A percentile compares a stretch with the other conserved stretches of the same genome.
phyloP scores from a whole-genome alignment of 2,329 filamentous ascomycete genomes.

The Triangularia verruculosa region DNA sequence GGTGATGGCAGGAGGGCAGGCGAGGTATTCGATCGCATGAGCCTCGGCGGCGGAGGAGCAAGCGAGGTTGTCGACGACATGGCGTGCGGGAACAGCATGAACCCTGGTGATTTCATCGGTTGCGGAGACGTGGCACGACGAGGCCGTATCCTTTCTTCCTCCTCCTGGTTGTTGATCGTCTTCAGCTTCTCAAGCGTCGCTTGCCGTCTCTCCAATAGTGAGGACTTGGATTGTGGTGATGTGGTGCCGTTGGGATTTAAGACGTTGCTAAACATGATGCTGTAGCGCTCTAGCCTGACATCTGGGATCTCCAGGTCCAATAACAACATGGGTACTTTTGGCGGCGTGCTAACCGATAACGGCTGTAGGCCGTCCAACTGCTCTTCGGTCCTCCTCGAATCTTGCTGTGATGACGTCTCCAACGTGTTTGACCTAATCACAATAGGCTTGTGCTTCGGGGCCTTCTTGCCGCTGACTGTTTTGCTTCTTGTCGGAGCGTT shows the following conservation, averaged over 20 bases:
- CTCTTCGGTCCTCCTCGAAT: neutral
- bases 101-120: conserved; percentile 42
- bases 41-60: conserved; percentile 31
- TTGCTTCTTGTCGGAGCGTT: conserved; percentile 36
- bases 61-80: conserved; percentile 14
- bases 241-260: conserved; percentile 46
- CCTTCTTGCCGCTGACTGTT: conserved; percentile 33
- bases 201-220: conserved; percentile 55
- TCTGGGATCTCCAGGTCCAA: conserved; percentile 79
- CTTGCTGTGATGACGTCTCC: conserved; percentile 6
- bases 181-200: conserved; percentile 58
- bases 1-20: conserved; percentile 49
- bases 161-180: conserved; percentile 47
- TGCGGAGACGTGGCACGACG: conserved; percentile 51
- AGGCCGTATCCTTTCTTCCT: conserved; percentile 27
- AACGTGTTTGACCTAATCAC: conserved; percentile 39
- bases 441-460: conserved; percentile 43
- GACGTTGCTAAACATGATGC: conserved; percentile 84
- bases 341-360: neutral
- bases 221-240: conserved; percentile 31
- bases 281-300: conserved; percentile 82
- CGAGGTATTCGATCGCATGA: conserved; percentile 53
- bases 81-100: conserved; percentile 44
- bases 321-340: conserved; percentile 42
- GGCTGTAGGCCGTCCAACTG: neutral